A percentile compares a stretch with the other conserved stretches of the same genome.
phyloP scores from a whole-genome alignment of 257 asterid genomes.

The Solanum ahanhuiri region DNA sequence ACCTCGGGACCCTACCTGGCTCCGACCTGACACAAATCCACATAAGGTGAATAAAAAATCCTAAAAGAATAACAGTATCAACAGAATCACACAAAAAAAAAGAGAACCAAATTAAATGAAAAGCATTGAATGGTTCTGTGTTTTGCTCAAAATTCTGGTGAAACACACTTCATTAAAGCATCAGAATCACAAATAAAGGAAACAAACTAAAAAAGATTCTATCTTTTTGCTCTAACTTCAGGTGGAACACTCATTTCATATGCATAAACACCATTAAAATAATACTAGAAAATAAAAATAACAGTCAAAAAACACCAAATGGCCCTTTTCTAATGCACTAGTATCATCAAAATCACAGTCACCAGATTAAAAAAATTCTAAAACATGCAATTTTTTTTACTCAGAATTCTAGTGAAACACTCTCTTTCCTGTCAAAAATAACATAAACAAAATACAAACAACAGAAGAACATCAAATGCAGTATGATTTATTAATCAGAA shows the following conservation, averaged over 20 bases:
- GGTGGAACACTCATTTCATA: conserved; percentile 39
- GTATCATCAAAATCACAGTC: background rate
- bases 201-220: background rate
- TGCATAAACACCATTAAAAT: conserved; percentile 4
- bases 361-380: background rate
- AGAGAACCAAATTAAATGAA: background rate
- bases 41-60: background rate
- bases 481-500: background rate
- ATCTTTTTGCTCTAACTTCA: background rate
- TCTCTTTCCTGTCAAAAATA: background rate
- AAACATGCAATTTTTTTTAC: background rate
- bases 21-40: background rate
- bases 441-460: background rate
- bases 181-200: background rate
- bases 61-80: background rate
- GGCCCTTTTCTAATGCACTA: background rate
- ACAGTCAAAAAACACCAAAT: background rate
- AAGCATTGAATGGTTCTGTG: background rate
- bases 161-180: background rate
- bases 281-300: background rate
- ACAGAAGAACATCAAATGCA: background rate
- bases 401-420: background rate
- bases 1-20: background rate
- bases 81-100: background rate
- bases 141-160: background rate